Evolutionary conservation across 1,139 yeast species (phyloP).

Genomic region (Geotrichum cucujoidarum): DNA sequence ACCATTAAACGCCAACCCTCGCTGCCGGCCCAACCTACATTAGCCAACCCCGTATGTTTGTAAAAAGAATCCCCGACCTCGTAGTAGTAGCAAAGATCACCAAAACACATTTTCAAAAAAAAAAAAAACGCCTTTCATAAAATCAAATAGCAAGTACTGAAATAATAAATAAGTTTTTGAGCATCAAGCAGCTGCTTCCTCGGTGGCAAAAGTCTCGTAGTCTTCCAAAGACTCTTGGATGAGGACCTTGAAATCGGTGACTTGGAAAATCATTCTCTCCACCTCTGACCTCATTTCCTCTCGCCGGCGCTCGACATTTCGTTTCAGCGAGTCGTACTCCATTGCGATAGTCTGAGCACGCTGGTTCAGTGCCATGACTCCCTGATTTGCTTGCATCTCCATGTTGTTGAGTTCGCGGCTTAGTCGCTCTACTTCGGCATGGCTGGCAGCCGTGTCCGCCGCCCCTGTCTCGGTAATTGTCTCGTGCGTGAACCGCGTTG

Average conservation of each 20-base stretch:
- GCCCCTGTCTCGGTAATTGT: conserved; percentile 55
- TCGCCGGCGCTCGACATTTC: conserved; percentile 46
- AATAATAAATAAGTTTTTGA: too few relatives aligned
- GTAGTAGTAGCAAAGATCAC: neutral
- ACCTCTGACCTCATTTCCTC: conserved; percentile 50
- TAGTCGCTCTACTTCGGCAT: conserved; percentile 61
- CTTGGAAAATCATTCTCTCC: conserved; percentile 52
- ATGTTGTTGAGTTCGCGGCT: conserved; percentile 57
- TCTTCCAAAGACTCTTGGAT: conserved; percentile 57
- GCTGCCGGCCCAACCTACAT: too few relatives aligned
- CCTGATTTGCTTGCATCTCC: conserved; percentile 51
- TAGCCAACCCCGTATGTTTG: too few relatives aligned
- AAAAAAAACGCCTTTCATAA: neutral
- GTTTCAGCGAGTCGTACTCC: conserved; percentile 51
- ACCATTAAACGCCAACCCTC: conserved; percentile 1
- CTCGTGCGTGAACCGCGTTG: conserved; percentile 52
- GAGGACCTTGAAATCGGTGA: conserved; percentile 59
- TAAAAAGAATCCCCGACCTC: neutral
- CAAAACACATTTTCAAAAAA: neutral
- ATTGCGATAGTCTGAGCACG: conserved; percentile 51
- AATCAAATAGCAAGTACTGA: too few relatives aligned
- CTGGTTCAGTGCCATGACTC: conserved; percentile 52
- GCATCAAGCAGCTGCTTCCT: conserved; percentile 39
- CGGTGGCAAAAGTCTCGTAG: conserved; percentile 45
- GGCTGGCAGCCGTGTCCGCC: conserved; percentile 50